Base-by-base conservation (phyloP, 1,284 basidiomycete genomes). In the Neotropicomus parvogracilis region DNA sequence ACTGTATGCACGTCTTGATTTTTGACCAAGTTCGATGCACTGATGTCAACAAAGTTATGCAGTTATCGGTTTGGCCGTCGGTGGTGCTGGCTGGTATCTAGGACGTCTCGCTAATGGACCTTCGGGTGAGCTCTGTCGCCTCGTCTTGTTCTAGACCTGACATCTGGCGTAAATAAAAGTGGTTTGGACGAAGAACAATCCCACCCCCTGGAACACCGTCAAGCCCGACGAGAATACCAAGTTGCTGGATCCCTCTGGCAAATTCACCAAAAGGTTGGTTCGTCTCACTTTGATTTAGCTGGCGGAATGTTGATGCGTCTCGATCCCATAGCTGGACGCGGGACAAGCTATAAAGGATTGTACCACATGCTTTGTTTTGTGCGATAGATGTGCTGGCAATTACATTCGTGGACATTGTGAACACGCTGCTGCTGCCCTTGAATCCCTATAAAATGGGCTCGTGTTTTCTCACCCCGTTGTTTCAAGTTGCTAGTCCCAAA, bases 181-280 rank as follows among this genome's bases (percentile, higher is more conserved):
- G 53, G 71, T 89, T 60, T 91, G 88, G 88, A 82, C 85, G 38
- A 87, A 81, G 72, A 72, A 59, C 62, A 91, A 91, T 74, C 86
- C 87, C 11, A 81, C 82, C 11, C 88, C 88, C 16, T 91, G 86
- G 85, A 85, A 87, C 65, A 74, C 78, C 52, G 75, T 91, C 64
- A 77, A 86, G 64, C 81, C 78, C 33, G 75, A 83, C 56, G 80
- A 89, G 68, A 77, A 77, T 54, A 85, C 78, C 49, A 91, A 91
- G 71, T 40, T 91, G 48, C 62, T 82, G 60, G 67, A 78, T 45
- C 77, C 87, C 32, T 82, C 84, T 70, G 79, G 84, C 61, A 82
- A 79, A 57, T 88, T 90, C 54, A 76, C 83, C 13, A 84, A 82
- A 71, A 80, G 73, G 87, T 88, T 44, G 50, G 68, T 65, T 24